Evolutionary conservation across 2,329 filamentous ascomycete species (phyloP).

Genomic region (Penicillium frequentans): DNA sequence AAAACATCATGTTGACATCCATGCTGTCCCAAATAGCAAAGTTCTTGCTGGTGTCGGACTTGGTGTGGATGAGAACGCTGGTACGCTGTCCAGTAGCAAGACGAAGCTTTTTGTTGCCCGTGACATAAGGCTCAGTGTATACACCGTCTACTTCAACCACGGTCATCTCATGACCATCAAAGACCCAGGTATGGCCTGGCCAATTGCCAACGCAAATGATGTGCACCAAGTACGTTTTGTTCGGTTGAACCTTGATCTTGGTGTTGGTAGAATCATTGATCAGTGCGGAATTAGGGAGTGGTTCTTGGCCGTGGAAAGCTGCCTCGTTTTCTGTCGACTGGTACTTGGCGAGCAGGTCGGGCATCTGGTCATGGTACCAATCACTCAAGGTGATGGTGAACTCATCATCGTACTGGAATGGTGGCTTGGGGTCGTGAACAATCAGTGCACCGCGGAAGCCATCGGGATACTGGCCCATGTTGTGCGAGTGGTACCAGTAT

Average conservation of each 20-base stretch:
- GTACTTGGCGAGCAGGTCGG: conserved; percentile 48
- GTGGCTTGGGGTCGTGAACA: conserved; percentile 62
- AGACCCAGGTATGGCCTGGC: conserved; percentile 50
- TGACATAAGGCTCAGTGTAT: conserved; percentile 31
- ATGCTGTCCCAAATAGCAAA: conserved; percentile 69
- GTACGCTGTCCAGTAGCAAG: conserved; percentile 66
- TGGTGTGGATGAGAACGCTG: conserved; percentile 58
- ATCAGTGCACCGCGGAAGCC: conserved; percentile 66
- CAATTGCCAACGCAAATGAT: conserved; percentile 74
- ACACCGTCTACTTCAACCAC: conserved; percentile 41
- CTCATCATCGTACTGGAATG: conserved; percentile 65
- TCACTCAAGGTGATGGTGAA: conserved; percentile 66
- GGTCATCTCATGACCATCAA: conserved; percentile 45
- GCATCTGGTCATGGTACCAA: conserved; percentile 67
- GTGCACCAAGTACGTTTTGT: conserved; percentile 71
- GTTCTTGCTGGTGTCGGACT: conserved; percentile 61
- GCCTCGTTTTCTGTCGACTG: conserved; percentile 40
- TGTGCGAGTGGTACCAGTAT: conserved; percentile 78
- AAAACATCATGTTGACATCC: conserved; percentile 58
- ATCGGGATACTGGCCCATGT: conserved; percentile 68
- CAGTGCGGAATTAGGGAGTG: conserved; percentile 66
- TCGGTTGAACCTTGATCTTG: conserved; percentile 60
- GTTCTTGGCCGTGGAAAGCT: conserved; percentile 57
- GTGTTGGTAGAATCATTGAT: conserved; percentile 70
- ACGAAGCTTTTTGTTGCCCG: conserved; percentile 63